These are phyloP conservation scores for Pseudonitzschia multiseries DNA, from an alignment of 108 stramenopile genomes.

Conservation along the genomic window DNA sequence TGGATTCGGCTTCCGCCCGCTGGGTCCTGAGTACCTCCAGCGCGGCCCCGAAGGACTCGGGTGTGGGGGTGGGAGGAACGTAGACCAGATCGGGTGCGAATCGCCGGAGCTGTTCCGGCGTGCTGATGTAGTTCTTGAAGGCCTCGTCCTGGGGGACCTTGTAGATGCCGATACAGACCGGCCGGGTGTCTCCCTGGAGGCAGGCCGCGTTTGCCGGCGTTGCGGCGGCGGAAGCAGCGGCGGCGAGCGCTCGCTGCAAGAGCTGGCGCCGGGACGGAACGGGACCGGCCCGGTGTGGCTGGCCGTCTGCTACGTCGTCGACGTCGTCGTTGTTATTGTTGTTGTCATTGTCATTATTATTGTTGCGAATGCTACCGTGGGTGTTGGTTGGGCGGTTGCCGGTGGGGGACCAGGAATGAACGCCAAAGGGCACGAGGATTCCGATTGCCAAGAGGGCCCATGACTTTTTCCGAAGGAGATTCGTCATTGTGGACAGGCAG, in stretches of 20 bases:
- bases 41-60: conserved; percentile 38
- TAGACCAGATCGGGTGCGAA: conserved; percentile 72
- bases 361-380: background rate
- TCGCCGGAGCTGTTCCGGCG: conserved; percentile 50
- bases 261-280: background rate
- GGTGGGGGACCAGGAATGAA: no score
- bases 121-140: conserved; percentile 47
- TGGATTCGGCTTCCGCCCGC: conserved; percentile 38
- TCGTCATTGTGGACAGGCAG: no score
- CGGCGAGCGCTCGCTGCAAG: background rate
- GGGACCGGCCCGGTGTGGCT: background rate
- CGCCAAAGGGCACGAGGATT: no score
- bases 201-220: conserved; percentile 49
- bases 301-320: no score
- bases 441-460: no score
- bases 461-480: no score
- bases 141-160: conserved; percentile 75
- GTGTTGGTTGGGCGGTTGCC: no score
- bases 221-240: background rate
- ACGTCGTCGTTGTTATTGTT: no score
- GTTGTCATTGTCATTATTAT: no score
- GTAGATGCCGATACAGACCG: conserved; percentile 81
- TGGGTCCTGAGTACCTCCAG: conserved; percentile 44
- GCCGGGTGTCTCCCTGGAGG: conserved; percentile 59
- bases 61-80: conserved; percentile 56